These are phyloP conservation scores for Penicillium soppii DNA, from an alignment of 495 filamentous ascomycete species.

Conservation along the genomic window DNA sequence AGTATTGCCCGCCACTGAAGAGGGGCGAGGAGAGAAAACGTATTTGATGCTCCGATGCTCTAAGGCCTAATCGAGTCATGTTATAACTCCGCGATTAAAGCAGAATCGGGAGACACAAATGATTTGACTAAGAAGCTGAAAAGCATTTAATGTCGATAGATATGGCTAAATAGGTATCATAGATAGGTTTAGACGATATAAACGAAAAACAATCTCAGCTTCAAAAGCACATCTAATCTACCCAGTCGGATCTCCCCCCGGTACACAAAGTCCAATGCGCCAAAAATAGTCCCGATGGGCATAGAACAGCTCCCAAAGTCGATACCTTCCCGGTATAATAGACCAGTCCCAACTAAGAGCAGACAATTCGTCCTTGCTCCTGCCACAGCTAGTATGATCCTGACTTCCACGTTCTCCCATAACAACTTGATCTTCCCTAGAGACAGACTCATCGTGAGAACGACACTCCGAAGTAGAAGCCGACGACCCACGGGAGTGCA, in stretches of 20 bases:
- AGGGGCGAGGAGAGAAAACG: too few species aligned
- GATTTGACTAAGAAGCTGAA: too few species aligned
- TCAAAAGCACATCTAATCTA: background rate
- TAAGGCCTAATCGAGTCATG: too few species aligned
- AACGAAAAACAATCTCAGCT: background rate
- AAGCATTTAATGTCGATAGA: too few species aligned
- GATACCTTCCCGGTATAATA: slow-evolving; percentile 60
- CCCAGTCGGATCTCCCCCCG: slow-evolving; percentile 67
- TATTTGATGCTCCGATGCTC: too few species aligned
- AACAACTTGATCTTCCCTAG: slow-evolving; percentile 9
- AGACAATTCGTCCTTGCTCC: slow-evolving; percentile 19
- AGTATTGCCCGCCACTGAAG: too few species aligned
- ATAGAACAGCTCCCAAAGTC: slow-evolving; percentile 89
- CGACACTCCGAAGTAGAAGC: background rate
- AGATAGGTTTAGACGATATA: background rate
- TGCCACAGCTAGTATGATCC: slow-evolving; percentile 4
- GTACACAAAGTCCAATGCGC: slow-evolving; percentile 85
- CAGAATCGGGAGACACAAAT: too few species aligned
- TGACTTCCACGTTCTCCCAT: background rate
- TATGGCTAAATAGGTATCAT: too few species aligned
- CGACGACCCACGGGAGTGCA: slow-evolving; percentile 7
- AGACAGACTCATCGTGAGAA: background rate
- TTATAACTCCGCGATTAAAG: too few species aligned
- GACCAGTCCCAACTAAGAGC: slow-evolving; percentile 30
- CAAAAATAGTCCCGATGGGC: slow-evolving; percentile 97